Base-by-base conservation (phyloP, 306 rosid species). In the Quercus dentata region DNA sequence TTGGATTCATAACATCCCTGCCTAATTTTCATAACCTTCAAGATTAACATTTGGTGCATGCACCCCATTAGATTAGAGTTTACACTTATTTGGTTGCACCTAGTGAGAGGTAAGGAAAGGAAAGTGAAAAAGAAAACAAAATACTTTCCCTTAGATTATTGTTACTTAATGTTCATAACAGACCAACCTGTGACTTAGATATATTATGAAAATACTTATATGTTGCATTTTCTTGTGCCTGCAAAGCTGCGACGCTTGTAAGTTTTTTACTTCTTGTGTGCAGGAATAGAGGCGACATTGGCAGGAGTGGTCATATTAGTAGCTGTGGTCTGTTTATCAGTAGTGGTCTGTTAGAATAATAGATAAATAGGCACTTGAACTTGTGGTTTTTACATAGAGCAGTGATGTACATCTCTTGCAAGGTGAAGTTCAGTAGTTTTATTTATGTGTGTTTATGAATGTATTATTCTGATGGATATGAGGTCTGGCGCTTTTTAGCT, bases 201-300 rank as follows among this genome's bases (percentile, higher is more conserved):
- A 19, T 19, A 68, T 68, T 68, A 19, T 35, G n/a, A 35, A 17
- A 33, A 18, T 8, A 35, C 28, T 10, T 44, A 13, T 41, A 20
- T 74, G 70, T 11, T 6, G 18, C 77, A 46, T 52, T 69, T 70
- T 75, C 56, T 13, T 17, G 3, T 56, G 28, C 44, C 27, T 79
- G 52, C 64, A 44, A 62, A 6, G 20, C 25, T 44, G 18, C 1
- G 3, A 41, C 3, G 46, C 46, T 41, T 3, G 0, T 41, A 21
- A 52, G 41, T 12, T 51, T 11, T 17, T 71, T 2, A 64, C 23
- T 44, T 57, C 65, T 10, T 25, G 78, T 21, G 12, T 80, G 89
- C 85, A 86, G 89, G 89, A 83, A 20, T 86, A 78, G 73, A 78
- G 65, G 33, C 3, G 6, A 76, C 62, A 59, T 61, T 56, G 69